Conservation (phyloP, 2,329 filamentous ascomycete genomes). For the Madurella mycetomatis region DNA sequence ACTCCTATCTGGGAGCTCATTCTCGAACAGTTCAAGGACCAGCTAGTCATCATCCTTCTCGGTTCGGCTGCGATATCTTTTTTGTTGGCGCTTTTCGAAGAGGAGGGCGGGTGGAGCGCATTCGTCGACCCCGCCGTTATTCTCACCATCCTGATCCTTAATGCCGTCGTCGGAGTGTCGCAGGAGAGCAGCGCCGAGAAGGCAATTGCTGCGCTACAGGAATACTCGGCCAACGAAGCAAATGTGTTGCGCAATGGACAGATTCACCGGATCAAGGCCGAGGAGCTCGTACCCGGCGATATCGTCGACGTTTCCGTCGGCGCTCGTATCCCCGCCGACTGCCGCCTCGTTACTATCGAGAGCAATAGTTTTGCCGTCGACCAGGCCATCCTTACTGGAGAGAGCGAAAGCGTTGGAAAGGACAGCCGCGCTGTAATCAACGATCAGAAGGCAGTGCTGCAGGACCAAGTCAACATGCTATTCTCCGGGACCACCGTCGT, state of each 20-base stretch:
- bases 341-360: slow-evolving; percentile 80
- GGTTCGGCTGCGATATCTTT: slow-evolving; percentile 93
- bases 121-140: slow-evolving; percentile 98
- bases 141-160: slow-evolving; percentile 91
- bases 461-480: slow-evolving; percentile 96
- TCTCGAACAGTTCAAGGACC: slow-evolving; percentile 98
- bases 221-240: slow-evolving; percentile 98
- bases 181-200: slow-evolving; percentile 99
- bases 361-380: slow-evolving; percentile 98
- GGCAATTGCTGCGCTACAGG: slow-evolving; percentile 93
- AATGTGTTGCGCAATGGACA: slow-evolving; percentile 82
- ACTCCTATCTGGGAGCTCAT: slow-evolving; percentile 96
- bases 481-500: slow-evolving; percentile 98
- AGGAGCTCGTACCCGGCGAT: slow-evolving; percentile 93
- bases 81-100: slow-evolving; percentile 85
- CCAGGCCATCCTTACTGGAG: slow-evolving; percentile 93
- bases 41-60: slow-evolving; percentile 91
- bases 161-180: slow-evolving; percentile 94
- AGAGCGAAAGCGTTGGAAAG: slow-evolving; percentile 95
- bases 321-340: slow-evolving; percentile 92
- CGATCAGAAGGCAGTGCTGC: slow-evolving; percentile 84
- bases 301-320: slow-evolving; percentile 84
- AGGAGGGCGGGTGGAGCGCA: slow-evolving; percentile 89
- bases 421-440: slow-evolving; percentile 61
- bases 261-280: slow-evolving; percentile 82